Percentiles rank a stretch among this genome's conserved stretches.
phyloP scores from a whole-genome alignment of 495 filamentous ascomycete genomes.

The Tuber brumale region DNA sequence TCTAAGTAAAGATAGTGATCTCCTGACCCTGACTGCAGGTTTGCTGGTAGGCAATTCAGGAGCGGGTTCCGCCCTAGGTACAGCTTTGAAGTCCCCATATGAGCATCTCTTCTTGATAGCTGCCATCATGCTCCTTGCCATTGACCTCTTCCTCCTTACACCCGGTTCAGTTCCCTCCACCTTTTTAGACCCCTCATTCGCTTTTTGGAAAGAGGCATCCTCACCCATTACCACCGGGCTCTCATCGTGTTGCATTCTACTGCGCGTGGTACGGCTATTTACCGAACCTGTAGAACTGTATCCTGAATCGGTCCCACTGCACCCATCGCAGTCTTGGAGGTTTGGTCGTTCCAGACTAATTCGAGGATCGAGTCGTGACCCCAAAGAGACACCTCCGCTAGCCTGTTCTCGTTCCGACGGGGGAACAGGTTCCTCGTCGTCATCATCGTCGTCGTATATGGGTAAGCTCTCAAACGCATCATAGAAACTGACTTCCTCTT shows the following conservation, averaged over 20 bases:
- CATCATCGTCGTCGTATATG: background rate
- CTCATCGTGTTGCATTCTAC: background rate
- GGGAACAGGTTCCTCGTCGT: background rate
- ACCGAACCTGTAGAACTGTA: slow-evolving; percentile 33
- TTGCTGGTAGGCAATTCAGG: background rate
- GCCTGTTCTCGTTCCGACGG: background rate
- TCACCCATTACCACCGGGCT: background rate
- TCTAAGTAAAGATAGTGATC: slow-evolving; percentile 24
- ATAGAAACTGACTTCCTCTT: background rate
- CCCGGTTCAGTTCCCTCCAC: background rate
- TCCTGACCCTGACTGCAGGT: slow-evolving; percentile 8
- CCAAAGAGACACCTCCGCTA: background rate
- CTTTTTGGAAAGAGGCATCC: background rate
- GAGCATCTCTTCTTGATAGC: slow-evolving; percentile 33
- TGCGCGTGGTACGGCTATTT: slow-evolving; percentile 18
- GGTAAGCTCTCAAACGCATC: background rate
- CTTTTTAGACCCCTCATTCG: background rate
- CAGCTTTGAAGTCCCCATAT: slow-evolving; percentile 31
- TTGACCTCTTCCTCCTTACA: slow-evolving; percentile 12
- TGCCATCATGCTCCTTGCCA: slow-evolving; percentile 20
- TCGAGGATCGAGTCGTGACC: background rate
- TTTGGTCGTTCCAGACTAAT: slow-evolving; percentile 2
- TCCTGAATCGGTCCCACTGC: slow-evolving; percentile 24
- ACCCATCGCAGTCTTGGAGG: slow-evolving; percentile 13
- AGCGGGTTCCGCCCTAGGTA: background rate